Conservation (phyloP, 148 eudicot species). For the Camellia sinensis region DNA sequence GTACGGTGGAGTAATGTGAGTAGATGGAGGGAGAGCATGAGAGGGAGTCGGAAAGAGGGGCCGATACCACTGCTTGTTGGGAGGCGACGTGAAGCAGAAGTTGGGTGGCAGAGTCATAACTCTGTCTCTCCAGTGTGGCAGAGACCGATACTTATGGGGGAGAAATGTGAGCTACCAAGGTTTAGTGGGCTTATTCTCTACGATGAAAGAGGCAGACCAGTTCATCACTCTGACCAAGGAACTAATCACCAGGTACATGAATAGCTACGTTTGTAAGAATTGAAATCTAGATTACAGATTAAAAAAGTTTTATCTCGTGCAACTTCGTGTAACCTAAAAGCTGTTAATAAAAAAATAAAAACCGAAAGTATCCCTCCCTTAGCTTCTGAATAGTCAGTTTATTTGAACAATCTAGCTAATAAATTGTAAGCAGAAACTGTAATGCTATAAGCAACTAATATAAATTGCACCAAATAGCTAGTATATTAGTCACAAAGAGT, state of each 20-base stretch:
- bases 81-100: constrained; percentile 21
- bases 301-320: no score
- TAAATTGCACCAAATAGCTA: no score
- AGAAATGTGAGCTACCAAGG: constrained; percentile 70
- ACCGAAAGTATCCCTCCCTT: no score
- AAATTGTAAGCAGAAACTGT: no score
- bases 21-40: constrained; percentile 38
- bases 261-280: no score
- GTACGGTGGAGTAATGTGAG: constrained; percentile 59
- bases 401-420: no score
- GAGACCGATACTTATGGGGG: constrained; percentile 86
- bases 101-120: constrained; percentile 34
- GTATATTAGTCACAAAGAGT: no score
- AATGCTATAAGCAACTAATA: no score
- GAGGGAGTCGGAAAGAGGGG: constrained; percentile 29
- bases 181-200: constrained; percentile 82
- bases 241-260: constrained; percentile 21
- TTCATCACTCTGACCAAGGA: constrained; percentile 23
- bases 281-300: no score
- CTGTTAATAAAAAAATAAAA: no score
- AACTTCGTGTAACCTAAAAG: no score
- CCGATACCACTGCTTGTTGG: constrained; percentile 27
- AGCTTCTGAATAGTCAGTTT: no score
- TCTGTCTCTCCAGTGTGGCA: constrained; percentile 68
- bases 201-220: constrained; percentile 64